Evolutionary conservation across 2,329 filamentous ascomycete genomes (phyloP), one percentile per base, ranked within the genome.

Genomic region (Fusarium heterosporum): DNA sequence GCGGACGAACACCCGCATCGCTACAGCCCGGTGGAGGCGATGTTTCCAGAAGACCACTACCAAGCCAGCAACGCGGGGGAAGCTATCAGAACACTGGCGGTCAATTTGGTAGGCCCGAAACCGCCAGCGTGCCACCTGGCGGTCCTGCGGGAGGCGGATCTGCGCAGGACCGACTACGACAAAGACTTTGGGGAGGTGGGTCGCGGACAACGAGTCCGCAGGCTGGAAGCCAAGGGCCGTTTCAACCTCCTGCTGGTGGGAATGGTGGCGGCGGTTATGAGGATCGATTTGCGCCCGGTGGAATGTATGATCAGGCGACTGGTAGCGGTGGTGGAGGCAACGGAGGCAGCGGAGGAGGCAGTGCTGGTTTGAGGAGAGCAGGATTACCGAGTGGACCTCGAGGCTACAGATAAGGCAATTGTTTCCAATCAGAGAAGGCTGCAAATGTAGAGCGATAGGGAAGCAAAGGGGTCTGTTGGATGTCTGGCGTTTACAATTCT

Each of bases 141-240:
- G 74, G 76, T 72, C 66, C 73, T 72, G 47, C 39, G 2, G 66
- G 72, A 66, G 73, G 74, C 48, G 80, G 83, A 4, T 88, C 89
- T 19, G 93, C 93, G 49, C 92, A 96, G 79, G 92, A 97, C 72
- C 84, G 92, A 70, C 81, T 97, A 71, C 92, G 93, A 75, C 92
- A 93, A 72, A 83, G 92, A 64, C 80, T 97, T 43, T 93, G 93
- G 84, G 88, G 87, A 29, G 83, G 83, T 29, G 83, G 83, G 7
- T 78, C 86, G 22, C 83, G 85, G 68, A 86, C 85, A 41, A 81
- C 82, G 46, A 90, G 87, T 66, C 87, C 88, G 10, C 72, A 73
- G 22, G 65, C 65, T 36, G 66, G 71, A 38, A 70, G 64, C 13
- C 73, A 78, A 52, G 80, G 81, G 5, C 83, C 84, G 8, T 86